Evolutionary conservation across 2,329 filamentous ascomycete species (phyloP).

Genomic region (Cladobotryum mycophilum): DNA sequence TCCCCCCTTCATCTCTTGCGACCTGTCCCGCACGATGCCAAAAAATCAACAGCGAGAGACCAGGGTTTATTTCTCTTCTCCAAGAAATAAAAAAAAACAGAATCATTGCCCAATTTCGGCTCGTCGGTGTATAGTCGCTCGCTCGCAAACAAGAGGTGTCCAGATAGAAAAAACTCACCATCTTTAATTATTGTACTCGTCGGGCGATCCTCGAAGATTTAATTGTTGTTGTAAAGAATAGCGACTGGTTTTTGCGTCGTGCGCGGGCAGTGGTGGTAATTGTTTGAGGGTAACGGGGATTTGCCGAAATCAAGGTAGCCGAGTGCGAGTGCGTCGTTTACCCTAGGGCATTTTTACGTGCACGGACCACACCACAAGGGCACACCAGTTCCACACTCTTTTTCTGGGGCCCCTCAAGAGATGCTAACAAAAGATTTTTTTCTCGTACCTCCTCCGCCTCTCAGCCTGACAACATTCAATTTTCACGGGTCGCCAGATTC

Average conservation of each 20-base stretch:
- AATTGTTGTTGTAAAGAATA: constrained; percentile 28
- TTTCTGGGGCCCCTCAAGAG: constrained; percentile 8
- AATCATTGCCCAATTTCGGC: background rate
- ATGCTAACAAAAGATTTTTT: constrained; percentile 12
- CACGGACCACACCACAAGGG: constrained; percentile 33
- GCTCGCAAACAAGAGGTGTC: background rate
- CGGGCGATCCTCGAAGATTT: constrained; percentile 65
- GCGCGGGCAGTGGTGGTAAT: constrained; percentile 24
- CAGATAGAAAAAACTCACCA: constrained; percentile 43
- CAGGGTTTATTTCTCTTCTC: too few species aligned
- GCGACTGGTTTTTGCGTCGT: constrained; percentile 24
- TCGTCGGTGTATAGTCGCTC: background rate
- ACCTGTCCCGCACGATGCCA: background rate
- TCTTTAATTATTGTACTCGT: constrained; percentile 51
- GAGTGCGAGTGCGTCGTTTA: constrained; percentile 28
- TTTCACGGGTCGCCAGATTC: constrained; percentile 21
- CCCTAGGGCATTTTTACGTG: constrained; percentile 39
- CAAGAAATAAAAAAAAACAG: too few species aligned
- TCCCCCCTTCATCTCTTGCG: background rate
- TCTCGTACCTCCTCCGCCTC: constrained; percentile 13
- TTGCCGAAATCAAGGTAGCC: constrained; percentile 29
- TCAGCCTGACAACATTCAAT: constrained; percentile 21
- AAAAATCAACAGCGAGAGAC: too few species aligned
- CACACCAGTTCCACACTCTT: constrained; percentile 25
- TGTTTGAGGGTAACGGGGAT: constrained; percentile 27